Evolutionary conservation across 129 eudicot genomes (phyloP).

Genomic region (Saussurea involucrata): DNA sequence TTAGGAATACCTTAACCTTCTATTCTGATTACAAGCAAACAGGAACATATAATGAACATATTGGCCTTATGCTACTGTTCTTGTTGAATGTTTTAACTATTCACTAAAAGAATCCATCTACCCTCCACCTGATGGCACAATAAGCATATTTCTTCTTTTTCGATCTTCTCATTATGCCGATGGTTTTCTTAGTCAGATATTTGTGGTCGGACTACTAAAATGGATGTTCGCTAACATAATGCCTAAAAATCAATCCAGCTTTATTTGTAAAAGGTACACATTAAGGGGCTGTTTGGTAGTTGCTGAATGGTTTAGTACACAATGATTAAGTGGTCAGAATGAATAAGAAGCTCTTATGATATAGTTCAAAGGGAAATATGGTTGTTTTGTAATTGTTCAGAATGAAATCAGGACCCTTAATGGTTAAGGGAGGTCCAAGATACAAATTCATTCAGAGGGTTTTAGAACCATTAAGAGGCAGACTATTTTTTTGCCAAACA

Average conservation of each 20-base stretch:
- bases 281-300: too few relatives aligned
- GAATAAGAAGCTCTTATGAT: too few relatives aligned
- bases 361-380: too few relatives aligned
- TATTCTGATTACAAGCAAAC: background rate
- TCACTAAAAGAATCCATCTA: too few relatives aligned
- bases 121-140: background rate
- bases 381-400: too few relatives aligned
- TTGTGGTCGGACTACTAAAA: background rate
- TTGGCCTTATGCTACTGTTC: background rate
- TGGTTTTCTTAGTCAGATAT: background rate
- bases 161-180: background rate
- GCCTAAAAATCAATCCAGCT: background rate
- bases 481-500: too few relatives aligned
- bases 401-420: too few relatives aligned
- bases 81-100: background rate
- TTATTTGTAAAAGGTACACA: background rate
- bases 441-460: too few relatives aligned
- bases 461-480: too few relatives aligned
- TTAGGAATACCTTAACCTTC: background rate
- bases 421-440: too few relatives aligned
- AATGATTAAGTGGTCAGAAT: too few relatives aligned
- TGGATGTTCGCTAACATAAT: background rate
- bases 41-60: background rate
- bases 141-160: background rate
- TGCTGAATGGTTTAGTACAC: too few relatives aligned